Base-by-base conservation (phyloP, 192 early-diverging fungal species). In the Mortierella hygrophila region DNA sequence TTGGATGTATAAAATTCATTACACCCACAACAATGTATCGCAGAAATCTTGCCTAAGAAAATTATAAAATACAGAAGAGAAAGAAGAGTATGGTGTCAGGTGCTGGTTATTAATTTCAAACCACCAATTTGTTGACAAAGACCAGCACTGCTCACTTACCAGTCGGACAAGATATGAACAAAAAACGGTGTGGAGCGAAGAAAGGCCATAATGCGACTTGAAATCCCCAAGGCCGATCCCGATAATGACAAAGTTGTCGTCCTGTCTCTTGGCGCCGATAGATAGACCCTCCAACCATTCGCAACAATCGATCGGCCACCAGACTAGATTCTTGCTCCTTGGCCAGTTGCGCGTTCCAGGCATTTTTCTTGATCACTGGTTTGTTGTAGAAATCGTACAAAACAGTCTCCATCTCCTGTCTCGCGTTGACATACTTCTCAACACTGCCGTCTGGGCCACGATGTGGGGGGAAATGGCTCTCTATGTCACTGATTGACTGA, bases 191-290 rank as follows among this genome's bases (percentile, higher is more conserved):
- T 78, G 47, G 2, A 78, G 35, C 1, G 76, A 78, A 9, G 76
- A 55, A 42, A 78, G 68, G 46, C 49, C 57, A 54, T 20, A 18
- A 2, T 6, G 0, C 32, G 40, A 54, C 46, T 63, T n/a, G 42
- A 78, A 78, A n/a, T 78, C 20, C 2, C 68, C 65, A 21, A 78
- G 76, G 16, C 76, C 76, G 13, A 78, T 47, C 20, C 68, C 46
- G 70, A 78, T 78, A n/a, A 78, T 35, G 6, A 78, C 76, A 6
- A 32, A n/a, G 60, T 78, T 78, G 46, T 78, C 68, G 40, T 69
- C 38, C 37, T 76, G 41, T 18, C 74, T 9, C 4, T 41, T 13
- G 23, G 41, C 74, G 4, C 74, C 74, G 40, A 65, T 76, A 6
- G 40, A 65, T 76, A 6, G 5, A 8, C 7, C 74, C 74, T 6